Evolutionary conservation across 2,329 filamentous ascomycete species (phyloP), one percentile per base, ranked within the genome.

Genomic region (Ceratocystiopsis brevicomis): DNA sequence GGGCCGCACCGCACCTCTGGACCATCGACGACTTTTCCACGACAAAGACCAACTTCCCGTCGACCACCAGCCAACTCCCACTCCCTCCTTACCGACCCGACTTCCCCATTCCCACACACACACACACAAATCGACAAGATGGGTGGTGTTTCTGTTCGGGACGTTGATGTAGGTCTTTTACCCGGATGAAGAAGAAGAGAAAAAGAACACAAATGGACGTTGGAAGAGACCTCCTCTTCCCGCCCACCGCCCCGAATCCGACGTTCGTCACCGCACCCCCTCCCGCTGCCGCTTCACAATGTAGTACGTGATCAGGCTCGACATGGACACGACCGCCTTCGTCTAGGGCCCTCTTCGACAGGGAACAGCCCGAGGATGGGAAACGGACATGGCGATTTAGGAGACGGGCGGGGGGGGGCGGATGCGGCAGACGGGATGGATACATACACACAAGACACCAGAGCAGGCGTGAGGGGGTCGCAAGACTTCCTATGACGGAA

Each of bases 111-210:
- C 32, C 13, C 41, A 37, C 43, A n/a, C 30, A 40, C 34, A 39
- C 48, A 49, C 50, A 25, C 35, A 16, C 35, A 37, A 16, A 16
- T 39, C n/a, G 40, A 42, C 48, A 85, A 71, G 64, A 87, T 87
- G 82, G 67, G 69, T 62, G 74, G 79, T 66, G 82, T 84, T 64
- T 75, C 70, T 58, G 82, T 88, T 68, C 81, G 81, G 69, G 82
- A 87, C 70, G 81, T 87, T 64, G 79, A 83, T 74, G 78, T 82
- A 77, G 67, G 76, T 76, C 56, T 53, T 54, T 47, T 53, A 51
- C 54, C 39, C 38, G 41, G 43, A 43, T 44, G 42, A 51, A 43
- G 42, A 16, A 36, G 36, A 37, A 42, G 14, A 18, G 14, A n/a
- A 41, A 16, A 18, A 40, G 32, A 13, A 37, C 36, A 40, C 45